Evolutionary conservation across 257 asterid species (phyloP), one percentile per base, ranked within the genome.

Genomic region (Oldenlandia corymbosa): DNA sequence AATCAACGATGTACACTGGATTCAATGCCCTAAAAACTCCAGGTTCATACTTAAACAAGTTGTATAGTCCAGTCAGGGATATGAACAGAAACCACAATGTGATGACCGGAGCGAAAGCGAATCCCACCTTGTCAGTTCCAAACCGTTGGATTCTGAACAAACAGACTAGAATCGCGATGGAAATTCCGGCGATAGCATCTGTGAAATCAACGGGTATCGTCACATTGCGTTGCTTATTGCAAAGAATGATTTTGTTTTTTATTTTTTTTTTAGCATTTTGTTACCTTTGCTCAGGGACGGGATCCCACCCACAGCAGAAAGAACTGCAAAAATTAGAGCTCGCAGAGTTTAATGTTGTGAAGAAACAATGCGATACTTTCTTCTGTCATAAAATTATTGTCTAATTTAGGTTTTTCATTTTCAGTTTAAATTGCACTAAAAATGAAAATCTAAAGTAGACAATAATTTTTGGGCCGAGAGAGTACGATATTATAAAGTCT

Each of bases 91-190:
- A 89, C 96, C 96, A 86, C 0, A 78, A 0, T 70, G 69, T 68
- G 2, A 89, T 58, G 5, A 76, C 78, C n/a, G 96, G 96, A 34
- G 95, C 95, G 28, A 88, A 88, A 0, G 83, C 12, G 76, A 73
- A 80, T 1, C 96, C 95, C 1, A 89, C 88, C 75, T 86, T 89
- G 27, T 86, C 95, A 0, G 95, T 86, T 12, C 96, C 96, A 43
- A 82, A 83, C 12, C 87, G 69, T 73, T 89, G 96, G 7, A 83
- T 78, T 16, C 63, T 45, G 69, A 89, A 89, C 6, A 89, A 58
- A 1, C 62, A 0, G 6, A 86, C 67, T 77, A 89, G 48, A 65
- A 89, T 86, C 10, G 69, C 88, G 2, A 84, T 76, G 0, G 91
- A 73, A 47, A 83, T 64, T 23, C 68, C 78, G 23, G 80, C 91